phyloP scores from a whole-genome alignment of 1,139 yeast species.

The Pichia sp. region DNA sequence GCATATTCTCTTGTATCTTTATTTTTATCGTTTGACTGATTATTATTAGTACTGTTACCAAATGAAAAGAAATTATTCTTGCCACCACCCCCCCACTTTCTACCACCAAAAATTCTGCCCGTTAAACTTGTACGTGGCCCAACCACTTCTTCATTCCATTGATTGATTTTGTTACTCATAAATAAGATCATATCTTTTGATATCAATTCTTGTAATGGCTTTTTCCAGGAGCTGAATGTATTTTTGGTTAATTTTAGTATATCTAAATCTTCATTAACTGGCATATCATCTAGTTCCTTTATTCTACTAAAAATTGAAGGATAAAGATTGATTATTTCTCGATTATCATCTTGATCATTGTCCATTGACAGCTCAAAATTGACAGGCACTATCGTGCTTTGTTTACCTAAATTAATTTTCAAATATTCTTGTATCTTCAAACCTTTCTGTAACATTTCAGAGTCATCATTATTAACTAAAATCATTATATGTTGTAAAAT shows the following conservation, averaged over 20 bases:
- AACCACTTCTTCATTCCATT: conserved; percentile 70
- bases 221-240: conserved; percentile 37
- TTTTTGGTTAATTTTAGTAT: conserved; percentile 15
- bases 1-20: conserved; percentile 6
- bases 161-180: conserved; percentile 65
- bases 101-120: conserved; percentile 59
- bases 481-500: conserved; percentile 41
- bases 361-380: neutral
- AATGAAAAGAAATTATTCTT: conserved; percentile 31
- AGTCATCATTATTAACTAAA: conserved; percentile 33
- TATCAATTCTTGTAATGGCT: conserved; percentile 47
- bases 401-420: conserved; percentile 18
- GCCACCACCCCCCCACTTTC: conserved; percentile 37
- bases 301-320: conserved; percentile 42
- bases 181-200: conserved; percentile 61
- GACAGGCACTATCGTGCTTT: conserved; percentile 20
- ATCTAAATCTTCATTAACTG: conserved; percentile 30
- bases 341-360: neutral
- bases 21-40: conserved; percentile 5
- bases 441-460: conserved; percentile 28
- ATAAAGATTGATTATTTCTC: conserved; percentile 20
- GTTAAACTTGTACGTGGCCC: conserved; percentile 68
- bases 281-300: conserved; percentile 37
- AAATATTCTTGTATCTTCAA: conserved; percentile 33
- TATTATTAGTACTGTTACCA: conserved; percentile 20